These are phyloP conservation scores for Fusarium pilosicola DNA, from an alignment of 2,329 filamentous ascomycete species.

Conservation along the genomic window DNA sequence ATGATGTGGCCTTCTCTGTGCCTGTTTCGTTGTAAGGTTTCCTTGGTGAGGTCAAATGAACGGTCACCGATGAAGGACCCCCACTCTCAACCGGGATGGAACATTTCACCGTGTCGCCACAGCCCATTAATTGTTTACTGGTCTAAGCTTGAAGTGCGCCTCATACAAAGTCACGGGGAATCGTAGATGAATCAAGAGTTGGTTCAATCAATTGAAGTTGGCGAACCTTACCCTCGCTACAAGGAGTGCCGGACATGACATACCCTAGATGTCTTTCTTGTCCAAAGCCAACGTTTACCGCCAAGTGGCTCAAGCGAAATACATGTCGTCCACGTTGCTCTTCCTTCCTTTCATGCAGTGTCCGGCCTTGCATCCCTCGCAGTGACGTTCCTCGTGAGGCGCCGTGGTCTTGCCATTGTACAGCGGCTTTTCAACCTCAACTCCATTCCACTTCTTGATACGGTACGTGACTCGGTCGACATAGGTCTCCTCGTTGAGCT, in stretches of 20 bases:
- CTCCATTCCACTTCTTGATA: background rate
- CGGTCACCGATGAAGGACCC: too few relatives aligned
- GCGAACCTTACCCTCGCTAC: too few relatives aligned
- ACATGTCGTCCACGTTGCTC: fast-evolving
- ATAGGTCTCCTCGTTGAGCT: background rate
- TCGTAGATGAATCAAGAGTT: too few relatives aligned
- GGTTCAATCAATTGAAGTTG: too few relatives aligned
- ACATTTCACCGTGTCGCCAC: too few relatives aligned
- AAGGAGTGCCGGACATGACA: background rate
- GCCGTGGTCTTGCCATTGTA: fast-evolving
- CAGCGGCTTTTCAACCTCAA: fast-evolving
- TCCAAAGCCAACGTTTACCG: too few relatives aligned
- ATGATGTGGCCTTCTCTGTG: fast-evolving
- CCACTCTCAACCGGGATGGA: too few relatives aligned
- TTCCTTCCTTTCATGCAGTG: background rate
- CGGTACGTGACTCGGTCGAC: background rate
- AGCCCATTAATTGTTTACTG: too few relatives aligned
- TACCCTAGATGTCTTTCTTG: background rate
- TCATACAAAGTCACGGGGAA: too few relatives aligned
- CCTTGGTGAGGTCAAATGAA: background rate
- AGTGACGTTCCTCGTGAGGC: background rate
- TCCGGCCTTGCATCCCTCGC: background rate
- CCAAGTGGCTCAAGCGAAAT: background rate
- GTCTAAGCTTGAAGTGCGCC: too few relatives aligned
- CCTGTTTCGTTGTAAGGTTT: fast-evolving